These are phyloP conservation scores for Penicillium bialowiezense DNA, from an alignment of 495 filamentous ascomycete species.

Conservation along the genomic window DNA sequence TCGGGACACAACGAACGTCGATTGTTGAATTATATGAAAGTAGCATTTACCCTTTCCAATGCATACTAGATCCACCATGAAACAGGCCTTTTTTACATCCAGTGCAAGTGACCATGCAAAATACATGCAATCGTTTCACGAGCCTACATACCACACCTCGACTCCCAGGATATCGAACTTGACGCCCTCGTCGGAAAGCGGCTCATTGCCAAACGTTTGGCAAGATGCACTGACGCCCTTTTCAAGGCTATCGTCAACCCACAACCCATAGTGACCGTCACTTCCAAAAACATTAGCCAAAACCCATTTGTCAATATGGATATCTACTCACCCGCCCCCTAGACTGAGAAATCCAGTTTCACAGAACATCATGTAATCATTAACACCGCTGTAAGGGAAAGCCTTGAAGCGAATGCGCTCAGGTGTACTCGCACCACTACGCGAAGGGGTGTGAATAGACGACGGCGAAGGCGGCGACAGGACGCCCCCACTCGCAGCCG, in stretches of 20 bases:
- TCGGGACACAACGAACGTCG: too few species aligned
- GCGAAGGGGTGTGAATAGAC: conserved; percentile 16
- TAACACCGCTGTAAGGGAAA: conserved; percentile 91
- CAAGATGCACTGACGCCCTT: conserved; percentile 77
- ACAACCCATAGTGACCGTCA: conserved; percentile 88
- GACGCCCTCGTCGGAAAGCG: conserved; percentile 86
- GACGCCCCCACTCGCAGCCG: conserved; percentile 28
- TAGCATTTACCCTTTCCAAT: background rate
- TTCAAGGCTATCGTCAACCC: conserved; percentile 87
- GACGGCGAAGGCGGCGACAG: conserved; percentile 28
- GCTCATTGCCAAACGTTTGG: conserved; percentile 93
- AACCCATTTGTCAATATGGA: background rate
- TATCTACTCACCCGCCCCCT: conserved; percentile 65
- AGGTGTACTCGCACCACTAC: conserved; percentile 46
- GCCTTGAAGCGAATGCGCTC: conserved; percentile 89
- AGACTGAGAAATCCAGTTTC: conserved; percentile 80
- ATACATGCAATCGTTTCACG: conserved; percentile 17
- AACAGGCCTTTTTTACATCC: conserved; percentile 3
- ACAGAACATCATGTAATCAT: conserved; percentile 96
- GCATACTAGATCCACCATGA: background rate
- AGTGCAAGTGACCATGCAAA: background rate
- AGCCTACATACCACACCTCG: conserved; percentile 82
- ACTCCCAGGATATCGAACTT: conserved; percentile 92
- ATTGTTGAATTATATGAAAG: too few species aligned
- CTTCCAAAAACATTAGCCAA: conserved; percentile 33